Conservation (phyloP, 1,139 yeast genomes). For the Zygosaccharomyces pseudobailii region DNA sequence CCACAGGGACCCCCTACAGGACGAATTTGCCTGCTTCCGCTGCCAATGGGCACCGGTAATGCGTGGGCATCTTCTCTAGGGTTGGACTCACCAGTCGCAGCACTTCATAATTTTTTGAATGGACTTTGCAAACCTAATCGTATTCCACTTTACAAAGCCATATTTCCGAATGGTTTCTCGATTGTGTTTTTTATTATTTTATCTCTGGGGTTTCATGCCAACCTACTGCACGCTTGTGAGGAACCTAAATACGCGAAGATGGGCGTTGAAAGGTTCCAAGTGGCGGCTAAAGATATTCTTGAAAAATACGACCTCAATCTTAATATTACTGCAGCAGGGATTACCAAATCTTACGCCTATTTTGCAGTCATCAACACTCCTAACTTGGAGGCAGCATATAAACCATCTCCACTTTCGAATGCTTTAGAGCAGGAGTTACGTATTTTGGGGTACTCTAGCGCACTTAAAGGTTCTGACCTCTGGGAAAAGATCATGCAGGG, state of each 20-base stretch:
- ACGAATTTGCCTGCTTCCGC: constrained; percentile 40
- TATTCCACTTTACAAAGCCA: constrained; percentile 51
- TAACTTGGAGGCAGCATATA: constrained; percentile 61
- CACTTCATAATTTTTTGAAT: constrained; percentile 42
- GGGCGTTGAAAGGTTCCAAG: constrained; percentile 62
- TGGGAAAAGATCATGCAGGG: constrained; percentile 49
- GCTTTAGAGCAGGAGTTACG: constrained; percentile 50
- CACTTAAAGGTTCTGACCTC: constrained; percentile 37
- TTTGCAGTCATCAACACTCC: constrained; percentile 60
- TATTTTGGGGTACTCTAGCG: constrained; percentile 48
- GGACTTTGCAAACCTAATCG: constrained; percentile 42
- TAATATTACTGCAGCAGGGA: constrained; percentile 31
- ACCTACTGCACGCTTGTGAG: constrained; percentile 67
- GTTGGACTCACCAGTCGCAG: constrained; percentile 40
- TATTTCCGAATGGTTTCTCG: constrained; percentile 45
- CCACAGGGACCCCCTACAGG: constrained; percentile 13
- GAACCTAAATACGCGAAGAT: constrained; percentile 57
- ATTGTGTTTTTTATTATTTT: constrained; percentile 60
- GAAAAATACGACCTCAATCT: constrained; percentile 26
- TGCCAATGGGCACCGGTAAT: constrained; percentile 88
- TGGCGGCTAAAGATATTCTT: constrained; percentile 61
- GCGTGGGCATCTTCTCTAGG: constrained; percentile 66
- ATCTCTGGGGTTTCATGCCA: constrained; percentile 85
- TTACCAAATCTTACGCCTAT: constrained; percentile 46
- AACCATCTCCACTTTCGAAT: constrained; percentile 66